Base-by-base conservation (phyloP, 192 early-diverging fungal species). In the Coemansia sp. region DNA sequence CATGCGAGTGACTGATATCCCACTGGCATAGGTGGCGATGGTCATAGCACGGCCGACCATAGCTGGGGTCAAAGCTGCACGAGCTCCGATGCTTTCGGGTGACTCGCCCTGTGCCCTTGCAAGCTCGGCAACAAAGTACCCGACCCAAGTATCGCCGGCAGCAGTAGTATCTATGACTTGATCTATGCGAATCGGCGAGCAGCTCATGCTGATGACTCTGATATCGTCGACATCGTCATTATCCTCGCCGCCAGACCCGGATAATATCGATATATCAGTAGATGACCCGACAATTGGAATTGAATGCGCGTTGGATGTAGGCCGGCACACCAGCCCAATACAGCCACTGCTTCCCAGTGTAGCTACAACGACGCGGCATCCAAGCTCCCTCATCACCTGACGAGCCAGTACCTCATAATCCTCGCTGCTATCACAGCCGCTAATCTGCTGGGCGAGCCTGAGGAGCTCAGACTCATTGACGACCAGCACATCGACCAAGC, bases 401-500 rank as follows among this genome's bases (percentile, higher is more conserved):
- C 64, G 69, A 4, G 76, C 80, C 41, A 78, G 18, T 6, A 5
- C 31, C 8, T 34, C 36, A 4, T 70, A 38, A 5, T 67, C 36
- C 1, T 65, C 46, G 38, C 38, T 5, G 27, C 4, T 5, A 3
- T 40, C 63, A 3, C 27, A 42, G 13, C 29, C 52, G 8, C 44
- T 10, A 15, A 70, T 18, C 27, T 75, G 76, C 33, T 33, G 36
- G 3, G 73, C 73, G 12, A 94, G 65, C 20, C 66, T 72, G 4
- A 74, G 65, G 0, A 93, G 89, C 73, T 98, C 96, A 15, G 80
- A 83, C 71, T 93, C 90, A 75, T 98, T 98, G 52, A 96, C 75
- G 2, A 96, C 81, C 62, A 98, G 79, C 34, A 94, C 86, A 65
- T 94, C 90, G 7, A 92, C 90, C 36, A 85, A 52, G 16, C 92